These are phyloP conservation scores for Ganoderma lucidum DNA, from an alignment of 1,284 basidiomycete genomes.

Conservation along the genomic window DNA sequence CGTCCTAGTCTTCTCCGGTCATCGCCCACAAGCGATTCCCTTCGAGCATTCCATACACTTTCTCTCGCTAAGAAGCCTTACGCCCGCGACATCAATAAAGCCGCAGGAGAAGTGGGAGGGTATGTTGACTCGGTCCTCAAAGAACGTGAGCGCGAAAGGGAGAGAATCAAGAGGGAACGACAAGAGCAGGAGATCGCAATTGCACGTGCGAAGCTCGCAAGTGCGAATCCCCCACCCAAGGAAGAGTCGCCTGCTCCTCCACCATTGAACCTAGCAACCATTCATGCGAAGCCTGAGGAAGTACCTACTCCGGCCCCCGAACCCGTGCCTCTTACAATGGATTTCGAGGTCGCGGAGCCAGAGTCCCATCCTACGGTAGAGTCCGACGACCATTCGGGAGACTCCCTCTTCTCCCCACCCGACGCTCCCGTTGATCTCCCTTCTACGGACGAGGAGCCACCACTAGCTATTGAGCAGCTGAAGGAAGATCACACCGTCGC, in stretches of 20 bases:
- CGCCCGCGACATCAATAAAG: constrained; percentile 48
- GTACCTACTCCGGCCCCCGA: not conserved
- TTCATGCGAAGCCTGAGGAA: constrained; percentile 8
- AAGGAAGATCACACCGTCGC: not conserved
- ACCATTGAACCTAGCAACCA: not conserved
- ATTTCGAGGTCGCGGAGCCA: constrained; percentile 17
- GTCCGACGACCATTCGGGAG: constrained; percentile 34
- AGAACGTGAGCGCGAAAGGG: constrained; percentile 76
- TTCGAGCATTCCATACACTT: constrained; percentile 45
- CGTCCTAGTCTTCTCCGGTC: constrained; percentile 34
- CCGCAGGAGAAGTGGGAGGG: constrained; percentile 64
- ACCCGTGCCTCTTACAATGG: not conserved
- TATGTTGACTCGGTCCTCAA: constrained; percentile 77
- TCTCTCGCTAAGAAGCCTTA: constrained; percentile 35
- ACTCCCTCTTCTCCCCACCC: constrained; percentile 37
- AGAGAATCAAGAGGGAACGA: constrained; percentile 71
- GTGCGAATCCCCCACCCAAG: constrained; percentile 6
- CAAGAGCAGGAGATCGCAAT: constrained; percentile 34
- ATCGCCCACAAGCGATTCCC: constrained; percentile 45
- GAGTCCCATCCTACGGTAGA: constrained; percentile 22
- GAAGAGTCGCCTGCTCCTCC: not conserved
- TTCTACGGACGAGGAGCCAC: constrained; percentile 25
- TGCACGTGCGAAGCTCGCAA: constrained; percentile 24
- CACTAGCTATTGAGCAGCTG: constrained; percentile 12
- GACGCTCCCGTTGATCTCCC: constrained; percentile 28